A percentile compares a stretch with the other conserved stretches of the same genome.
These are phyloP conservation scores for Ajuga chamaepitys DNA, from an alignment of 257 asterid genomes.

Conservation along the genomic window DNA sequence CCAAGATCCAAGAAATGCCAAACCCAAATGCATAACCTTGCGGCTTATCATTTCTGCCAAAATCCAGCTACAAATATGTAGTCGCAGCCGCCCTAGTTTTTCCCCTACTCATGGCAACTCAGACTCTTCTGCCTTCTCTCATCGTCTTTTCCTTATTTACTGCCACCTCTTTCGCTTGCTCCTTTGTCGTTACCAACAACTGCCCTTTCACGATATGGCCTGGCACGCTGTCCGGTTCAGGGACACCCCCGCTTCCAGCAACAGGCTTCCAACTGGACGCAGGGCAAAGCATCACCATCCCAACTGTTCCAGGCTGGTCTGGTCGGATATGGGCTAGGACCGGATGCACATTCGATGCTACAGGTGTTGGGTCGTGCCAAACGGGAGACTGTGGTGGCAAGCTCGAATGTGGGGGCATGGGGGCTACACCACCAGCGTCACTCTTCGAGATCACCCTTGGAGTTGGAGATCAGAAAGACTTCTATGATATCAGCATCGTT, in stretches of 20 bases:
- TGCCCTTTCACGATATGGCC: conserved; percentile 85
- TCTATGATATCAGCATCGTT: conserved; percentile 72
- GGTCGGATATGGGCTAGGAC: conserved; percentile 90
- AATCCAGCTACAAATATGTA: conserved; percentile 36
- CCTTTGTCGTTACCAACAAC: conserved; percentile 49
- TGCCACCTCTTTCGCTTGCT: conserved; percentile 32
- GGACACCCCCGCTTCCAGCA: conserved; percentile 55
- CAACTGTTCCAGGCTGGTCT: conserved; percentile 62
- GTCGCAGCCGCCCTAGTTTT: neutral
- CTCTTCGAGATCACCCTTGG: conserved; percentile 84
- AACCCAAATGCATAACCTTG: conserved; percentile 47
- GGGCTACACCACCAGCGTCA: conserved; percentile 74
- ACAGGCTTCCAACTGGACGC: conserved; percentile 68
- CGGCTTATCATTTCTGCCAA: conserved; percentile 33
- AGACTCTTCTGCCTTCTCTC: conserved; percentile 15
- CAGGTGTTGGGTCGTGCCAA: conserved; percentile 61
- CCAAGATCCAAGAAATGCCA: conserved; percentile 57
- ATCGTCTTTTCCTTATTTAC: conserved; percentile 12
- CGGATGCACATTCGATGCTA: conserved; percentile 59
- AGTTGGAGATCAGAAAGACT: conserved; percentile 49
- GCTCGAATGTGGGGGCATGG: conserved; percentile 64
- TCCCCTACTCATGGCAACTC: conserved; percentile 33
- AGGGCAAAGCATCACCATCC: conserved; percentile 46
- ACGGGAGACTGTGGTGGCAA: conserved; percentile 83
- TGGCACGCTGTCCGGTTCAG: conserved; percentile 67